These are phyloP conservation scores for Sphaerulina vaccinii DNA, from an alignment of 2,329 filamentous ascomycete genomes.

Conservation along the genomic window DNA sequence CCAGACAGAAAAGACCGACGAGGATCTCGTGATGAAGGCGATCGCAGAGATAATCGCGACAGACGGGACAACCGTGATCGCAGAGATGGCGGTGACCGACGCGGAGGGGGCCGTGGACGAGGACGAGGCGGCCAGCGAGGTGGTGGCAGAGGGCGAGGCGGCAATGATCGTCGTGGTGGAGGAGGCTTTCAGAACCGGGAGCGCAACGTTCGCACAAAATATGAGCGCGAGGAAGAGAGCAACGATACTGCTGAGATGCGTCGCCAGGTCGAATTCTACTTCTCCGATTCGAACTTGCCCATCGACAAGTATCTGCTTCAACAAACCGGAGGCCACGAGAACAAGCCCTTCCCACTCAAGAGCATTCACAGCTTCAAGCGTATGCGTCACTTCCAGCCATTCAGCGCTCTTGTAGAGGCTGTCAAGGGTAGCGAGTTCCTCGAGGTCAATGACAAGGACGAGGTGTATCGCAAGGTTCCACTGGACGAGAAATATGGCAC, in stretches of 20 bases:
- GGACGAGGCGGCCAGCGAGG: constrained; percentile 3
- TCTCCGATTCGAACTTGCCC: constrained; percentile 85
- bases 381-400: constrained; percentile 92
- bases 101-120: constrained; percentile 20
- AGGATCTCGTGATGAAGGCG: constrained; percentile 13
- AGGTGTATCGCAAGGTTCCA: constrained; percentile 74
- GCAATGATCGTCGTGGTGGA: constrained; percentile 14
- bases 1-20: constrained; percentile 16
- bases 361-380: constrained; percentile 85
- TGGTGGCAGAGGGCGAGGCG: constrained; percentile 14
- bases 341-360: constrained; percentile 76
- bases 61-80: constrained; percentile 9
- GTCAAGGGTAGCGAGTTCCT: constrained; percentile 74
- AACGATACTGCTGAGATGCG: constrained; percentile 79
- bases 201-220: constrained; percentile 30
- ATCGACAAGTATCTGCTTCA: constrained; percentile 85
- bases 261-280: constrained; percentile 95
- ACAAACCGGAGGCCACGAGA: constrained; percentile 72
- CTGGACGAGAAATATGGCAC: constrained; percentile 52
- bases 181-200: constrained; percentile 19
- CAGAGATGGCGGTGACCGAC: constrained; percentile 15
- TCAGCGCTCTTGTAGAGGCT: constrained; percentile 77
- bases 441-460: constrained; percentile 68
- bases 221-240: constrained; percentile 60
- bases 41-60: constrained; percentile 21